phyloP scores from a whole-genome alignment of 164 flowering plant genomes.

The Magnolia changhungtana region DNA sequence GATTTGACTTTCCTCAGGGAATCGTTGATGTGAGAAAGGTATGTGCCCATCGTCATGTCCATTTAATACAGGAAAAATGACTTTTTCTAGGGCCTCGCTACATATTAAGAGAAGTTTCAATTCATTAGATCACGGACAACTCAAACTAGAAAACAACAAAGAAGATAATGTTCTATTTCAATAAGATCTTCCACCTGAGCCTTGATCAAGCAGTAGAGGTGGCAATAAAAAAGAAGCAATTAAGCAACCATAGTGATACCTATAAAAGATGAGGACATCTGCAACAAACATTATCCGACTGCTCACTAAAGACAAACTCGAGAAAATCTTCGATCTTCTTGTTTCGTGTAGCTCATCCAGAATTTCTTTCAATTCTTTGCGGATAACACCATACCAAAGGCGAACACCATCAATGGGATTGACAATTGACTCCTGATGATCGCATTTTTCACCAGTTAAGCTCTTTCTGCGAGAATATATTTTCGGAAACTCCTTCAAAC shows the following conservation, averaged over 20 bases:
- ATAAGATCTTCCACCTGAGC: constrained; percentile 5
- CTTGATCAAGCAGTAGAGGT: constrained; percentile 5
- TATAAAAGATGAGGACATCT: constrained; percentile 34
- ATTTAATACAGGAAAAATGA: constrained; percentile 42
- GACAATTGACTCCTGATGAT: constrained; percentile 3
- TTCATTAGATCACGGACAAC: not conserved
- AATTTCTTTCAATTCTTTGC: constrained; percentile 46
- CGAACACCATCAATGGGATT: constrained; percentile 43
- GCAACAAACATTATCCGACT: constrained; percentile 55
- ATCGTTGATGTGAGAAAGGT: constrained; percentile 20
- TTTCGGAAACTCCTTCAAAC: constrained; percentile 18
- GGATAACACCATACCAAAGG: constrained; percentile 60
- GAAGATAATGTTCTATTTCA: constrained; percentile 5
- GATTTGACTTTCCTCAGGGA: constrained; percentile 37
- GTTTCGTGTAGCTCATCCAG: constrained; percentile 41
- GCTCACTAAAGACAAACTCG: constrained; percentile 34
- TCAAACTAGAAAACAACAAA: not conserved
- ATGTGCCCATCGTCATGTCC: constrained; percentile 19
- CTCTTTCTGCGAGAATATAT: constrained; percentile 17
- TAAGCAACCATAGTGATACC: constrained; percentile 3
- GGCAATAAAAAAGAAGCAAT: constrained; percentile 4
- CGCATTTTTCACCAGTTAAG: constrained; percentile 2
- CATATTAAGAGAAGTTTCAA: constrained; percentile 13
- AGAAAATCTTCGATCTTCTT: constrained; percentile 30
- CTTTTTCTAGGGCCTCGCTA: constrained; percentile 62